Percentiles rank a stretch among this genome's conserved stretches.
These are phyloP conservation scores for Fibroporia radiculosa DNA, from an alignment of 768 basidiomycete species.

Conservation along the genomic window DNA sequence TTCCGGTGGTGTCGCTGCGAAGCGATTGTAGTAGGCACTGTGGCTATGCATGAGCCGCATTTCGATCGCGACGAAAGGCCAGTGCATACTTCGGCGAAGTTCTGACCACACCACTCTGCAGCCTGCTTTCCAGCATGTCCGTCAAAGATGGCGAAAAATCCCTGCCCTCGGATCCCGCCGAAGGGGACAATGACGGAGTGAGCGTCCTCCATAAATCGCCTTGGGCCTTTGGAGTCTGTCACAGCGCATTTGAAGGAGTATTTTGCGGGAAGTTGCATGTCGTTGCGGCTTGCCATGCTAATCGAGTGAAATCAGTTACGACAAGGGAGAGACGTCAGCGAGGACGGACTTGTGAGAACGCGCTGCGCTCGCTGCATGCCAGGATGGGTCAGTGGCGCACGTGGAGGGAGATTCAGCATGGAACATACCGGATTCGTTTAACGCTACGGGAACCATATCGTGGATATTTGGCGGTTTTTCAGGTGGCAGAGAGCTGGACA, in stretches of 20 bases:
- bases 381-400: not conserved
- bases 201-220: constrained; percentile 95
- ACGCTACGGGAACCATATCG: constrained; percentile 8
- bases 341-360: not conserved
- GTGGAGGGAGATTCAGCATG: not conserved
- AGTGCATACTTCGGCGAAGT: constrained; percentile 86
- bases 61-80: not conserved
- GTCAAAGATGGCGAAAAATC: constrained; percentile 97
- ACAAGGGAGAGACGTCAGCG: not conserved
- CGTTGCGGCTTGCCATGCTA: not conserved
- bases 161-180: constrained; percentile 85
- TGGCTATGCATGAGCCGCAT: constrained; percentile 7
- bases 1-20: constrained; percentile 43
- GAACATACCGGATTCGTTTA: constrained; percentile 7
- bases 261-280: constrained; percentile 10
- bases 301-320: not conserved
- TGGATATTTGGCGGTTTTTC: not conserved
- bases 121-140: constrained; percentile 98
- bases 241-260: constrained; percentile 40
- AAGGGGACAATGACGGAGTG: constrained; percentile 97
- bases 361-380: not conserved
- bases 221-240: constrained; percentile 80
- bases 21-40: constrained; percentile 67
- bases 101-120: constrained; percentile 95
- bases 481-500: not conserved